phyloP scores from a whole-genome alignment of 2,329 filamentous ascomycete genomes.

The Myriangium duriaei region DNA sequence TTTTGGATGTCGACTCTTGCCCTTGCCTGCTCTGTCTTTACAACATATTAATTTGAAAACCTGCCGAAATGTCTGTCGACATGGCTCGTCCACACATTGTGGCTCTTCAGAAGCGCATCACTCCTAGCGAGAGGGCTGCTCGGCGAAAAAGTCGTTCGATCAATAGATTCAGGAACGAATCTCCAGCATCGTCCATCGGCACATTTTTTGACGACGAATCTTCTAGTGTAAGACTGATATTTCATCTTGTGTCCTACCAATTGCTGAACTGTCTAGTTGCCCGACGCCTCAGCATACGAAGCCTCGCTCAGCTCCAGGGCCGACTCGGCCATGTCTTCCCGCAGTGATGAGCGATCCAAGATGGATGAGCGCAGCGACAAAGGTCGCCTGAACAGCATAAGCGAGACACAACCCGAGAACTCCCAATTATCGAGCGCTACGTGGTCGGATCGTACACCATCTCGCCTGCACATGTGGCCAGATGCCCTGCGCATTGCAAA shows the following conservation, averaged over 20 bases:
- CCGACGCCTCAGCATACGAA: background rate
- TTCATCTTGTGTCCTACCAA: background rate
- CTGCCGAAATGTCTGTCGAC: background rate
- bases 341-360: conserved; percentile 6
- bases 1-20: background rate
- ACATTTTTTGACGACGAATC: conserved; percentile 9
- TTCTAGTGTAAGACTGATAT: background rate
- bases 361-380: background rate
- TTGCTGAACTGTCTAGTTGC: background rate
- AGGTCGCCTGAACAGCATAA: conserved; percentile 2
- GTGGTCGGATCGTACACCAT: conserved; percentile 5
- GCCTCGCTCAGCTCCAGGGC: background rate
- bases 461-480: conserved; percentile 7
- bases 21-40: background rate
- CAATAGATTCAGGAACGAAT: conserved; percentile 8
- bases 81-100: background rate
- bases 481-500: conserved; percentile 4
- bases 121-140: background rate
- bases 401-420: background rate
- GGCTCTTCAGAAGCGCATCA: background rate
- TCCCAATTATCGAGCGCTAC: background rate
- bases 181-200: conserved; percentile 7
- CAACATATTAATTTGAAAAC: too few relatives aligned
- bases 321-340: conserved; percentile 9
- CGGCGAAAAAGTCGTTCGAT: conserved; percentile 6